A percentile compares a stretch with the other conserved stretches of the same genome.
Conservation (phyloP, 495 filamentous ascomycete genomes). For the Penicillium argentinense region DNA sequence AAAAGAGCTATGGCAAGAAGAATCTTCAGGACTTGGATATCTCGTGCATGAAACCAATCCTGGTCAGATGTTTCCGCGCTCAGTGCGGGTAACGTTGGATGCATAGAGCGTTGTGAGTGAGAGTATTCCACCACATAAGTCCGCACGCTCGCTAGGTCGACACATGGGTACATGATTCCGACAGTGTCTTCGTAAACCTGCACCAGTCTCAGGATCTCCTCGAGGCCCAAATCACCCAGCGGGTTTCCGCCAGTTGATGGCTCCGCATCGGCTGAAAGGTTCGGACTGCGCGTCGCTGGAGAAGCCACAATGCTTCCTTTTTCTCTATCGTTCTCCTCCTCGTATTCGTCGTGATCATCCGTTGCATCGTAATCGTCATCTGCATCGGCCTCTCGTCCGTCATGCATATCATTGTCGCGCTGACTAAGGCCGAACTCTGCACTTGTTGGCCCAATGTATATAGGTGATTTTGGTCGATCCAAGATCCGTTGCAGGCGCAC, state of each 20-base stretch:
- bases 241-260: conserved; percentile 14
- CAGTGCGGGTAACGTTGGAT: conserved; percentile 49
- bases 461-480: conserved; percentile 36
- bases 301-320: conserved; percentile 9
- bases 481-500: conserved; percentile 33
- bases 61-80: conserved; percentile 49
- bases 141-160: conserved; percentile 65
- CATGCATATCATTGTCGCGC: neutral
- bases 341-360: neutral
- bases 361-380: neutral
- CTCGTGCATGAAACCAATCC: conserved; percentile 60
- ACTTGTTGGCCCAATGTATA: conserved; percentile 43
- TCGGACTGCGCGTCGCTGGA: conserved; percentile 22
- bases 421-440: conserved; percentile 41
- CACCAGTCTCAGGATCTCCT: conserved; percentile 69
- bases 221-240: conserved; percentile 31
- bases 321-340: neutral
- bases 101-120: conserved; percentile 25
- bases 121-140: conserved; percentile 47
- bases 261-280: conserved; percentile 11
- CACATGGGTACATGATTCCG: conserved; percentile 78
- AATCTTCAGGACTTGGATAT: conserved; percentile 73
- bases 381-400: too few relatives aligned
- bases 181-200: conserved; percentile 76
- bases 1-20: conserved; percentile 70